Conservation (phyloP, 2,329 filamentous ascomycete genomes). For the Venturia effusa region DNA sequence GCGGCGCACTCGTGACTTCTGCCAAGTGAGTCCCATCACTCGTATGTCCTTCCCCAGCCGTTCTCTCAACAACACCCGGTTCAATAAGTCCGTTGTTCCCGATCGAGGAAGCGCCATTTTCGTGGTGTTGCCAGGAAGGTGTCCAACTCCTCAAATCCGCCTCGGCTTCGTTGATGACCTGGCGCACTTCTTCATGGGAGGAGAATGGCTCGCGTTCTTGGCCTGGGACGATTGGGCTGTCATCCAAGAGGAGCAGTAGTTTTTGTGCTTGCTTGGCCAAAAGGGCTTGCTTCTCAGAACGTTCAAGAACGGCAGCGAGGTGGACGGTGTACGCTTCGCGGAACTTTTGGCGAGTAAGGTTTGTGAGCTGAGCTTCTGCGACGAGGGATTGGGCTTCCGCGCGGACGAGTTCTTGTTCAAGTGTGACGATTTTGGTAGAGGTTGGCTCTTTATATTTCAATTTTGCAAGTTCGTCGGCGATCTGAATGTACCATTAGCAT, state of each 20-base stretch:
- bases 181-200: conserved; percentile 56
- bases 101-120: neutral
- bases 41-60: neutral
- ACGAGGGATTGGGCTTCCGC: conserved; percentile 94
- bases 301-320: conserved; percentile 84
- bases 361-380: conserved; percentile 91
- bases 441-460: conserved; percentile 87
- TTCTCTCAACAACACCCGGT: neutral
- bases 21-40: neutral
- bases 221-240: conserved; percentile 79
- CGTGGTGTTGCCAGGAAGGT: neutral
- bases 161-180: conserved; percentile 87
- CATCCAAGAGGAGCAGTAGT: conserved; percentile 76
- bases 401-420: conserved; percentile 93
- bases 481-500: conserved; percentile 27
- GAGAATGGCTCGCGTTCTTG: conserved; percentile 62
- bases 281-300: conserved; percentile 93
- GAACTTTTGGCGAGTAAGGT: conserved; percentile 89
- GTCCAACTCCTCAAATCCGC: conserved; percentile 49
- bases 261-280: conserved; percentile 83
- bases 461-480: conserved; percentile 83
- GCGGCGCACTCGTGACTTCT: neutral
- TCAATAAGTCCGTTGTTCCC: neutral
- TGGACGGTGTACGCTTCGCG: conserved; percentile 89
- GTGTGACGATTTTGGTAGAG: conserved; percentile 65